These are phyloP conservation scores for Akanthomyces dipterigenus DNA, from an alignment of 2,329 filamentous ascomycete species.

Conservation along the genomic window DNA sequence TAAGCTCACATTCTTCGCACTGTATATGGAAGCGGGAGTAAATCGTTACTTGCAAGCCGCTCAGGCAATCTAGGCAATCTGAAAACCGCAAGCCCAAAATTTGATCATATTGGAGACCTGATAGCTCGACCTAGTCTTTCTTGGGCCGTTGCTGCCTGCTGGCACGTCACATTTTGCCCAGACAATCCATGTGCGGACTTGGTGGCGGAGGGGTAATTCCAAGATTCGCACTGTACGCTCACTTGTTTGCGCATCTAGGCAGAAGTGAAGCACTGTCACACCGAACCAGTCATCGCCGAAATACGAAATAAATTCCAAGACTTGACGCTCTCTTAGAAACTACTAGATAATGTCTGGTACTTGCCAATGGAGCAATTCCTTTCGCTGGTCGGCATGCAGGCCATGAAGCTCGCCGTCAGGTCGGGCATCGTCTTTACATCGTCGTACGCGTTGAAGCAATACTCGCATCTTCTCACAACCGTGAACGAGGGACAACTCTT, in stretches of 20 bases:
- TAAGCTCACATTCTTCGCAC: constrained; percentile 4
- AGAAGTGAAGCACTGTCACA: not conserved
- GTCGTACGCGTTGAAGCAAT: constrained; percentile 77
- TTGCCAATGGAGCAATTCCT: constrained; percentile 57
- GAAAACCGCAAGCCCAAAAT: not conserved
- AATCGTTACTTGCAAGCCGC: too few relatives aligned
- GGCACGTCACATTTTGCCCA: not conserved
- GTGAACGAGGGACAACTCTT: constrained; percentile 65
- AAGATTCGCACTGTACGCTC: constrained; percentile 3
- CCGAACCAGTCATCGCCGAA: not conserved
- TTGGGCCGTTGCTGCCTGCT: not conserved
- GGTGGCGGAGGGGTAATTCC: not conserved
- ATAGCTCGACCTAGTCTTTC: too few relatives aligned
- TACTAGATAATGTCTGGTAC: not conserved
- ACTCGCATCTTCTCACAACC: constrained; percentile 67
- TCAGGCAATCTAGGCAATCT: too few relatives aligned
- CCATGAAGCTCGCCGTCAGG: constrained; percentile 86
- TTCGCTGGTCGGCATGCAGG: constrained; percentile 53
- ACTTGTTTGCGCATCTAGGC: not conserved
- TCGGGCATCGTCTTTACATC: constrained; percentile 83
- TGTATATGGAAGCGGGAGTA: not conserved
- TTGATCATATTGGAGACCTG: not conserved
- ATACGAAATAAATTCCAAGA: not conserved
- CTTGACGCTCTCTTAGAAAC: not conserved
- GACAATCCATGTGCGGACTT: not conserved